Conservation (phyloP, 2,329 filamentous ascomycete species). For the Didymella glomerata region DNA sequence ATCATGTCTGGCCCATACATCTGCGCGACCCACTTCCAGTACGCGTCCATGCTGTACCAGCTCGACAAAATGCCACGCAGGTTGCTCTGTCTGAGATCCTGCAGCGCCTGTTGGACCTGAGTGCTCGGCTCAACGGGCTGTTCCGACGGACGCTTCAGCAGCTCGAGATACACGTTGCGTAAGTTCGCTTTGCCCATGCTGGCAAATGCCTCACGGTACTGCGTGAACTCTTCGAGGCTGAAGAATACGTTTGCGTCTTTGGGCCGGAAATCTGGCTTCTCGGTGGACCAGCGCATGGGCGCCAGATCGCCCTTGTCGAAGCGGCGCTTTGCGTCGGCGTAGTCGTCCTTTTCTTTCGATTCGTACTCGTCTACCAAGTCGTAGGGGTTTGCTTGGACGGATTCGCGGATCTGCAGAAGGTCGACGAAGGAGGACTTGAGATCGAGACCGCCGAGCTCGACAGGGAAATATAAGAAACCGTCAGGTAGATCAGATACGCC, state of each 20-base stretch:
- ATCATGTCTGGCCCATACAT: slow-evolving; percentile 50
- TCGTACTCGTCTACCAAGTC: slow-evolving; percentile 55
- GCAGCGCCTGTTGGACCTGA: slow-evolving; percentile 34
- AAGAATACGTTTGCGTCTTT: slow-evolving; percentile 35
- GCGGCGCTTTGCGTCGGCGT: slow-evolving; percentile 39
- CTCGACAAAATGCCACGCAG: slow-evolving; percentile 33
- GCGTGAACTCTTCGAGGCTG: slow-evolving; percentile 38
- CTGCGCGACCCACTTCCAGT: slow-evolving; percentile 51
- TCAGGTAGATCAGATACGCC: slow-evolving; percentile 58
- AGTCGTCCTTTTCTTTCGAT: slow-evolving; percentile 47
- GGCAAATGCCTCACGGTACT: slow-evolving; percentile 32
- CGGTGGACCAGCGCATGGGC: slow-evolving; percentile 7
- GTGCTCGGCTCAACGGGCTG: slow-evolving; percentile 31
- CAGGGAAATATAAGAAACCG: slow-evolving; percentile 63
- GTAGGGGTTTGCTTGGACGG: slow-evolving; percentile 47
- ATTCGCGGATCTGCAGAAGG: slow-evolving; percentile 56
- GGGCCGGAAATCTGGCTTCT: slow-evolving; percentile 26
- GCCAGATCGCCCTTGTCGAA: slow-evolving; percentile 43
- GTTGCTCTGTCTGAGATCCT: slow-evolving; percentile 31
- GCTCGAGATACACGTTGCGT: slow-evolving; percentile 23
- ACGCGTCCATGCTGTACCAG: slow-evolving; percentile 44
- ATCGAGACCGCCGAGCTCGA: slow-evolving; percentile 61
- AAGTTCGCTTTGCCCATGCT: slow-evolving; percentile 25
- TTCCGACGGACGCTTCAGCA: slow-evolving; percentile 35
- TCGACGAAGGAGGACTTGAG: slow-evolving; percentile 61